Evolutionary conservation across 371 early-diverging fungal species (phyloP), one percentile per base, ranked within the genome.

Genomic region (Scutellospora calospora): DNA sequence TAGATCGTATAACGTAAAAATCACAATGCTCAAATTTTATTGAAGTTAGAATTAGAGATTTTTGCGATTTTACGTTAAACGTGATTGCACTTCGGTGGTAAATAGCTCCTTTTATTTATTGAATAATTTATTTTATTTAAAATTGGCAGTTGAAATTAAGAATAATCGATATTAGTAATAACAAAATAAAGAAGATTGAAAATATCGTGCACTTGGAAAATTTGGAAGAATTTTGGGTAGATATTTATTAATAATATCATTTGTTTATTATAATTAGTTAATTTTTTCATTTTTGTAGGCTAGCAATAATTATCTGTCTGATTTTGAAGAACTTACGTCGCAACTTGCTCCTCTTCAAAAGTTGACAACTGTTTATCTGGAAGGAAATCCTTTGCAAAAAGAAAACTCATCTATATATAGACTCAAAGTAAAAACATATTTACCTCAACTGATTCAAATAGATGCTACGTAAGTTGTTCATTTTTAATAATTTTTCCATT

Each of bases 191-290:
- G n/a, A 86, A 91, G 71, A 87, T 99, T 35, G 94, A 95, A 80
- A 93, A 94, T 38, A 80, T 98, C 6, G 85, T 89, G 22, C 92
- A 93, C 80, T 84, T 97, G 80, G 83, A 82, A 14, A 72, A 85
- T 4, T 87, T 99, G 66, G 94, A 94, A 81, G 98, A 99, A 73
- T 88, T 99, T 51, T 98, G 98, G 98, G 96, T 94, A 86, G 77
- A 84, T 71, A 29, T 52, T 14, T 3, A 22, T 76, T 20, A 18
- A 71, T 35, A 11, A n/a, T n/a, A 18, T 16, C n/a, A 20, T 16
- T 16, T 55, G 18, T 20, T 55, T 20, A 20, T 55, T 8, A 55
- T 41, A 59, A 57, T 57, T 12, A 49, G 18, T 68, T n/a, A 22
- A 35, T 63, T 18, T 78, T 49, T 33, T 52, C n/a, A 35, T 57